These are phyloP conservation scores for Coniochaeta prunicola DNA, from an alignment of 2,329 filamentous ascomycete species.

Conservation along the genomic window DNA sequence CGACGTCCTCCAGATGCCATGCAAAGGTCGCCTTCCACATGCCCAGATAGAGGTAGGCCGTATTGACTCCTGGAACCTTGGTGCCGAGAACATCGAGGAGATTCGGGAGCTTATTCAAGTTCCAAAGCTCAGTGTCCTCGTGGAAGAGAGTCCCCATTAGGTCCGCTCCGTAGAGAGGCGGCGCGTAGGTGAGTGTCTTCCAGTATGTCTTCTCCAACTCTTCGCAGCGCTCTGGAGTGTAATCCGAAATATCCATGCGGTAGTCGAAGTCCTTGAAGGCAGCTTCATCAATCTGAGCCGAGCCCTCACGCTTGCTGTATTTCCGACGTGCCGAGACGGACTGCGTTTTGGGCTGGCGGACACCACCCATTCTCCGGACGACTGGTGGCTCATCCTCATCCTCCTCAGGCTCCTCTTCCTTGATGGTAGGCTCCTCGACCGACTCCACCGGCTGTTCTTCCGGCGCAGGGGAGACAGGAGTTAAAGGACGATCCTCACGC, in stretches of 20 bases:
- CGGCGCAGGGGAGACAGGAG: slow-evolving; percentile 46
- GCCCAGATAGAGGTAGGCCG: slow-evolving; percentile 91
- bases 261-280: slow-evolving; percentile 91
- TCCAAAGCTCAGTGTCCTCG: slow-evolving; percentile 79
- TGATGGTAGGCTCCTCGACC: slow-evolving; percentile 38
- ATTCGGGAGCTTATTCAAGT: slow-evolving; percentile 90
- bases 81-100: slow-evolving; percentile 88
- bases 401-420: slow-evolving; percentile 37
- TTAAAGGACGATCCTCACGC: slow-evolving; percentile 47
- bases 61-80: slow-evolving; percentile 96
- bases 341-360: slow-evolving; percentile 47
- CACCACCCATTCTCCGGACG: slow-evolving; percentile 42
- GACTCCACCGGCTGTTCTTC: slow-evolving; percentile 36
- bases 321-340: slow-evolving; percentile 84
- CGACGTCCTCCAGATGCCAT: slow-evolving; percentile 97
- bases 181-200: slow-evolving; percentile 93
- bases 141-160: slow-evolving; percentile 94
- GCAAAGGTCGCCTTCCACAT: slow-evolving; percentile 99
- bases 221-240: slow-evolving; percentile 83
- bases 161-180: slow-evolving; percentile 91
- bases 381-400: slow-evolving; percentile 31
- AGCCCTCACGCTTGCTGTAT: slow-evolving; percentile 71
- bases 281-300: slow-evolving; percentile 77
- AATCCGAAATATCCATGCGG: slow-evolving; percentile 79
- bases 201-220: slow-evolving; percentile 94